Evolutionary conservation across 148 eudicot genomes (phyloP).

Genomic region (Linanthus parryae): DNA sequence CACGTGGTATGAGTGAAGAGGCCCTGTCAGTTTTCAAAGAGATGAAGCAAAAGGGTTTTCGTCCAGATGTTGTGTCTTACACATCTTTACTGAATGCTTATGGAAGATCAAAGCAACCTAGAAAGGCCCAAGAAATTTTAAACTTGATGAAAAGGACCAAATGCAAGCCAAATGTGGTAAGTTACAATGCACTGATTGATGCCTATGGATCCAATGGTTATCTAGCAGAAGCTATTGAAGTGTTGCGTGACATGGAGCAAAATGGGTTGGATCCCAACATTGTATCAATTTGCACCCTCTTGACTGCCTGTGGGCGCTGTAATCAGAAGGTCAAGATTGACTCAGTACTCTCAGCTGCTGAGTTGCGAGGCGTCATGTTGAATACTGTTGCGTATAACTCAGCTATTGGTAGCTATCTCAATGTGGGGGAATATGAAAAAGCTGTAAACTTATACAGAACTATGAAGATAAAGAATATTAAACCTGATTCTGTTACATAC

Average conservation of each 20-base stretch:
- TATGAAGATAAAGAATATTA: conserved; percentile 64
- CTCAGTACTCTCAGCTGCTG: conserved; percentile 75
- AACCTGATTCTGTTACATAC: conserved; percentile 74
- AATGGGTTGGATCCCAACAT: conserved; percentile 73
- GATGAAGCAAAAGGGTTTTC: conserved; percentile 48
- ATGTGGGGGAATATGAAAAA: conserved; percentile 72
- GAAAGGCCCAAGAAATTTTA: conserved; percentile 67
- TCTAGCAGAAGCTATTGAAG: conserved; percentile 70
- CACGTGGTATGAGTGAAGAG: conserved; percentile 66
- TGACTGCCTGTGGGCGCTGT: conserved; percentile 90
- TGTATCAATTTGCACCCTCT: conserved; percentile 74
- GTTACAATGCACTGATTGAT: conserved; percentile 85
- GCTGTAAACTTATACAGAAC: conserved; percentile 52
- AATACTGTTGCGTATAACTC: conserved; percentile 82
- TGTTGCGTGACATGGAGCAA: conserved; percentile 82
- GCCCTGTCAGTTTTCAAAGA: conserved; percentile 55
- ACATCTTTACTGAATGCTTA: conserved; percentile 88
- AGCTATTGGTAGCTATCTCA: conserved; percentile 88
- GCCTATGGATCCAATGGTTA: conserved; percentile 87
- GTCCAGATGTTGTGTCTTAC: conserved; percentile 79
- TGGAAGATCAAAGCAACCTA: conserved; percentile 85
- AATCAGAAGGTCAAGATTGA: conserved; percentile 77
- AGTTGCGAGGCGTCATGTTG: conserved; percentile 55
- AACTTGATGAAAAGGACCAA: conserved; percentile 53
- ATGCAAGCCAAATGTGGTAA: conserved; percentile 78